Evolutionary conservation across 257 asterid genomes (phyloP), one percentile per base, ranked within the genome.

Genomic region (Solanum bulbocastanum): DNA sequence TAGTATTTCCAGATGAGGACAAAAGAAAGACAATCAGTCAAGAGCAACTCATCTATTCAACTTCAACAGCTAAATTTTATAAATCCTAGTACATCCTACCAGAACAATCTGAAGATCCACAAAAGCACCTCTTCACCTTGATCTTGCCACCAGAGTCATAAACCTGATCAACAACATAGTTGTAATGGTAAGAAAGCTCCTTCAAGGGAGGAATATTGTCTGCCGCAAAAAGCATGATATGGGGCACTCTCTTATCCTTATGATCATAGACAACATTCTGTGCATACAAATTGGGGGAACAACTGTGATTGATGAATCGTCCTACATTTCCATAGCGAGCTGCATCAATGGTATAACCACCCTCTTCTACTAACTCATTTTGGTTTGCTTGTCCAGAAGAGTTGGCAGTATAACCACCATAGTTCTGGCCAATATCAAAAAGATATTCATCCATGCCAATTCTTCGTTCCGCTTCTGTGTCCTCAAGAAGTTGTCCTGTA

Each of bases 231-330:
- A 97, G 92, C 98, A 97, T 96, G n/a, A 97, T 87, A 76, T 97
- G 99, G 4, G 99, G 99, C 92, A 91, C 89, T 86, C 89, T 94
- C 87, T 83, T 89, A 88, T 97, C 98, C 62, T 88, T 91, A 1
- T 95, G 96, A 88, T 97, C 98, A 52, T 91, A 93, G 4, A 94
- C 84, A 27, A 97, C 98, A 27, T 97, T 91, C 88, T 97, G 99
- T 1, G 96, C 99, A 20, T 92, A 94, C 32, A 97, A 95, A 78
- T 96, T 97, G 3, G 99, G 98, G 3, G 93, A 90, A 87, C 99
- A 97, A 92, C 99, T 94, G 87, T 97, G 99, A 69, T 97, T 96
- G 44, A 97, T 88, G 88, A 97, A 96, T 90, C 99, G 92, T 37
- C 99, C 99, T 3, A 97, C 84, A 39, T 92, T 96, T 69, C 98